Evolutionary conservation across 1,284 basidiomycete genomes (phyloP).

Genomic region (Porodaedalea pini): DNA sequence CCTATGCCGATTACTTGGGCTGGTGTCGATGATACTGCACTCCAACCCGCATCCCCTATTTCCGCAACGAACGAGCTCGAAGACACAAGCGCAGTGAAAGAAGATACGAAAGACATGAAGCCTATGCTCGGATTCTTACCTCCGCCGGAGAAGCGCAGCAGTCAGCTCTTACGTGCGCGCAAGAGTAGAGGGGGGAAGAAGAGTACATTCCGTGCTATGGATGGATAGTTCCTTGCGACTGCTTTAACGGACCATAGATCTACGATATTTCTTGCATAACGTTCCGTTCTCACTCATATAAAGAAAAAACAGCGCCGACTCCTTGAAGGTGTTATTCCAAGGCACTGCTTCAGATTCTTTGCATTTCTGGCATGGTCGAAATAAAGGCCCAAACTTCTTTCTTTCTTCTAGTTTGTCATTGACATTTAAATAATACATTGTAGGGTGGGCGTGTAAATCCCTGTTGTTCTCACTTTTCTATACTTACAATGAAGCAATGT

Average conservation of each 20-base stretch:
- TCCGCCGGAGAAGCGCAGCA: slow-evolving; percentile 31
- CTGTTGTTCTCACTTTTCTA: not conserved
- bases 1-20: slow-evolving; percentile 54
- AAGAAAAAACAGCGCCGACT: not conserved
- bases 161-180: slow-evolving; percentile 15
- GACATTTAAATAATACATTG: not conserved
- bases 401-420: not conserved
- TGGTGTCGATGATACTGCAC: slow-evolving; percentile 10
- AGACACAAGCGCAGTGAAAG: slow-evolving; percentile 19
- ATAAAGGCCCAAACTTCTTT: not conserved
- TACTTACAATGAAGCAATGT: too few relatives aligned
- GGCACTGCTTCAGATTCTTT: not conserved
- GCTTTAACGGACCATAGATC: not conserved
- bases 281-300: not conserved
- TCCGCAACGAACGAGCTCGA: slow-evolving; percentile 18
- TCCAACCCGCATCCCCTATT: slow-evolving; percentile 1
- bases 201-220: slow-evolving; percentile 8
- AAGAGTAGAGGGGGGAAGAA: slow-evolving; percentile 20
- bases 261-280: not conserved
- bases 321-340: not conserved
- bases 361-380: not conserved
- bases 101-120: slow-evolving; percentile 30
- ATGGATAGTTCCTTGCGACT: not conserved
- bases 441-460: slow-evolving; percentile 5
- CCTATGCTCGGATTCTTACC: slow-evolving; percentile 49